Evolutionary conservation across 148 eudicot species (phyloP).

Genomic region (Simmondsia chinensis): DNA sequence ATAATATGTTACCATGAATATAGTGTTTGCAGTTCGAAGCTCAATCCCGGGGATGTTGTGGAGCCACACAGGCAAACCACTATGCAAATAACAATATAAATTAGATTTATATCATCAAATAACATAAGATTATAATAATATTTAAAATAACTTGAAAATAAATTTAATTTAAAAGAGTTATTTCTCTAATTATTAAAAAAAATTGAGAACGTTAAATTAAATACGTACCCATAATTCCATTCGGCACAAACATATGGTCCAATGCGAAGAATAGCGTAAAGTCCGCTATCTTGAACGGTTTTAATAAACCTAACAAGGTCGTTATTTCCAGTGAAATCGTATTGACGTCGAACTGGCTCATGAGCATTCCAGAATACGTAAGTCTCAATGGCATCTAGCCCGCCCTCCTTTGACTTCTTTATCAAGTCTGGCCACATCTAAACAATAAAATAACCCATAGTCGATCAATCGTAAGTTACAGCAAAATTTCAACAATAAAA

Average conservation of each 20-base stretch:
- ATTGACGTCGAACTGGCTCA: constrained; percentile 44
- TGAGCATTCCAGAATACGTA: constrained; percentile 66
- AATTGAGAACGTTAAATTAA: not conserved
- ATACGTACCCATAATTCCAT: constrained; percentile 66
- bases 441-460: not conserved
- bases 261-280: constrained; percentile 55
- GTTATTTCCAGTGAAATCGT: constrained; percentile 39
- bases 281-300: constrained; percentile 44
- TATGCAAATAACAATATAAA: constrained; percentile 5
- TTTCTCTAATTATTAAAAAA: too few relatives aligned
- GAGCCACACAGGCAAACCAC: constrained; percentile 65
- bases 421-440: constrained; percentile 82
- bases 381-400: constrained; percentile 45
- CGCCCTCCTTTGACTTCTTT: constrained; percentile 45
- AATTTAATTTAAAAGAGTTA: not conserved
- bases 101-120: too few relatives aligned
- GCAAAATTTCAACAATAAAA: too few relatives aligned
- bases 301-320: constrained; percentile 52
- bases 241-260: constrained; percentile 77
- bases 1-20: constrained; percentile 28
- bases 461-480: too few relatives aligned
- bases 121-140: too few relatives aligned
- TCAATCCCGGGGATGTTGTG: constrained; percentile 47
- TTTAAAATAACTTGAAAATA: not conserved
- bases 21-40: constrained; percentile 33